Evolutionary conservation across 2,329 filamentous ascomycete species (phyloP).

Genomic region (Byssochlamys sp.): DNA sequence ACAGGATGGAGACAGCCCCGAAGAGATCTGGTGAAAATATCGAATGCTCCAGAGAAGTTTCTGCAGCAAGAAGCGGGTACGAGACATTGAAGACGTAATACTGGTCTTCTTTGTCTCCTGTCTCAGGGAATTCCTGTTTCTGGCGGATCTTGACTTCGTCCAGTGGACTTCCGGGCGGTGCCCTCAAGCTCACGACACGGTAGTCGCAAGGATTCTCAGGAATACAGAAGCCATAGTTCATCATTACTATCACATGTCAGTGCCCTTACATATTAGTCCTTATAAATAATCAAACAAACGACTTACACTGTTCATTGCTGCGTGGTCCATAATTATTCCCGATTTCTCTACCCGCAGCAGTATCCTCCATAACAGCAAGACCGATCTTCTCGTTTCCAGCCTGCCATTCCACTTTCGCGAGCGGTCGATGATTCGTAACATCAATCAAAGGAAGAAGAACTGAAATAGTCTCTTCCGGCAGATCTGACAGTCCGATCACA

Average conservation of each 20-base stretch:
- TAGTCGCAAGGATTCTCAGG: conserved; percentile 36
- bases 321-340: conserved; percentile 69
- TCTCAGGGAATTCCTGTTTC: conserved; percentile 23
- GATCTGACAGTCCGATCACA: conserved; percentile 25
- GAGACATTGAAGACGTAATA: conserved; percentile 38
- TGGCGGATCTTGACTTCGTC: conserved; percentile 26
- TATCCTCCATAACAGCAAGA: conserved; percentile 36
- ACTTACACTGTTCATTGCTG: conserved; percentile 57
- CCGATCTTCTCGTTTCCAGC: conserved; percentile 29
- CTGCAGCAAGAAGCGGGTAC: conserved; percentile 30
- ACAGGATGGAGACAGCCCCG: conserved; percentile 32
- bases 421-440: conserved; percentile 60
- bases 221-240: conserved; percentile 40
- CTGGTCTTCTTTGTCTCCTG: conserved; percentile 23
- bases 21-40: conserved; percentile 37
- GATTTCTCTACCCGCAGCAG: conserved; percentile 44
- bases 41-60: conserved; percentile 28
- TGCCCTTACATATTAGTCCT: conserved; percentile 1
- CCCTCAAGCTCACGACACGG: conserved; percentile 31
- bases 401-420: conserved; percentile 52
- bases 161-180: conserved; percentile 30
- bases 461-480: conserved; percentile 52
- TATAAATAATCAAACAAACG: neutral
- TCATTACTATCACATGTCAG: conserved; percentile 24
- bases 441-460: conserved; percentile 63